These are phyloP conservation scores for Hansenula lynferdii DNA, from an alignment of 1,139 yeast species.

Conservation along the genomic window DNA sequence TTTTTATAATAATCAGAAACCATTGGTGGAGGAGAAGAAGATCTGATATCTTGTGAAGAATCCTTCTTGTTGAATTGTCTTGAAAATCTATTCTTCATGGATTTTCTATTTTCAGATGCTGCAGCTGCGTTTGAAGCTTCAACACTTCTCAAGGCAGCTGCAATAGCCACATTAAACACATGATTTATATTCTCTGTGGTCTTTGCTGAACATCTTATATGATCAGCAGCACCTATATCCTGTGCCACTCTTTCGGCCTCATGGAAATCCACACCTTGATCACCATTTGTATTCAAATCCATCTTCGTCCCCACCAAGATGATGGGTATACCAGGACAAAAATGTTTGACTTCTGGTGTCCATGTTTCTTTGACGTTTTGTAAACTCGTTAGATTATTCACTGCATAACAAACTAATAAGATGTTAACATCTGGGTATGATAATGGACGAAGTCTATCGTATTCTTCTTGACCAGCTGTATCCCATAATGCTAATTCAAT, in stretches of 20 bases:
- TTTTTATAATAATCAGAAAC: slow-evolving; percentile 5
- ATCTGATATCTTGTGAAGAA: too few relatives aligned
- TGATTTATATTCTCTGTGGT: slow-evolving; percentile 59
- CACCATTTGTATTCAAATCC: slow-evolving; percentile 35
- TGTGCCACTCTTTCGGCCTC: slow-evolving; percentile 54
- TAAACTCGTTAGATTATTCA: slow-evolving; percentile 59
- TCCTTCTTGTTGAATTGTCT: slow-evolving; percentile 1
- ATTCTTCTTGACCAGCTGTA: slow-evolving; percentile 94
- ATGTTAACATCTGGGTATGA: slow-evolving; percentile 81
- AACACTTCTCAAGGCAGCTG: slow-evolving; percentile 15
- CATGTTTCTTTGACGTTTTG: slow-evolving; percentile 76
- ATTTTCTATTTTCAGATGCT: not conserved
- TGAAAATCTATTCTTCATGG: slow-evolving; percentile 4
- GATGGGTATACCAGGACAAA: slow-evolving; percentile 76
- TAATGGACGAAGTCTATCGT: slow-evolving; percentile 77
- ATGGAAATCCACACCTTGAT: slow-evolving; percentile 32
- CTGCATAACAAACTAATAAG: slow-evolving; percentile 69
- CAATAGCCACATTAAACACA: slow-evolving; percentile 49
- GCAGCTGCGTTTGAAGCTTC: not conserved
- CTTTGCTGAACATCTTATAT: slow-evolving; percentile 77
- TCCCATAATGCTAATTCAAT: slow-evolving; percentile 84
- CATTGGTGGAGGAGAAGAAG: slow-evolving; percentile 1
- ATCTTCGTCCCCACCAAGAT: slow-evolving; percentile 76
- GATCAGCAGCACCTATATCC: slow-evolving; percentile 70
- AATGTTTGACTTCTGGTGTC: slow-evolving; percentile 83